Percentiles rank a stretch among this genome's conserved stretches.
Evolutionary conservation across 2,329 filamentous ascomycete genomes (phyloP).

Genomic region (Fusarium sp.): DNA sequence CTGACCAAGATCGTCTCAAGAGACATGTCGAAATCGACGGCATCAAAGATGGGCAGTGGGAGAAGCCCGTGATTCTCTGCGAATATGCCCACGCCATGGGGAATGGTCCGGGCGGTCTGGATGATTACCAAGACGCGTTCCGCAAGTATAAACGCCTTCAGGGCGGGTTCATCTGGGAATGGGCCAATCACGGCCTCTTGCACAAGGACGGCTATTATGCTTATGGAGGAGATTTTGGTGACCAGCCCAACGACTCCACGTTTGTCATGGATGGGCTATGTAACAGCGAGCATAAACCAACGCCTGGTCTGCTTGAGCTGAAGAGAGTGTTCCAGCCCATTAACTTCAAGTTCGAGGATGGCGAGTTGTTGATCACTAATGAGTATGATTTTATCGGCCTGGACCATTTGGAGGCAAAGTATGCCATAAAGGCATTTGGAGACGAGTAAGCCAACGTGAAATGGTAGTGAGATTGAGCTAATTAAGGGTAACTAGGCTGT

Average conservation of each 20-base stretch:
- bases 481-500: neutral
- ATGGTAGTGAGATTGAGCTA: neutral
- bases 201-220: constrained; percentile 11
- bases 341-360: neutral
- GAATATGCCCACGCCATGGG: constrained; percentile 13
- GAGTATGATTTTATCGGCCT: constrained; percentile 9
- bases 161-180: constrained; percentile 16
- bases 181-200: constrained; percentile 11
- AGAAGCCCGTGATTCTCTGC: constrained; percentile 8
- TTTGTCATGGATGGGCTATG: constrained; percentile 16
- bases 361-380: neutral
- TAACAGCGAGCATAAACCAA: constrained; percentile 9
- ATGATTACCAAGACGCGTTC: constrained; percentile 1
- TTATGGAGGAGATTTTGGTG: constrained; percentile 13
- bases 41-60: neutral
- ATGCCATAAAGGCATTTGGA: neutral
- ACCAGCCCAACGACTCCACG: neutral
- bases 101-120: neutral
- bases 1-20: constrained; percentile 2
- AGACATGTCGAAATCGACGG: constrained; percentile 6
- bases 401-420: neutral
- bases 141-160: constrained; percentile 4
- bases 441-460: neutral
- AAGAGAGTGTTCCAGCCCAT: constrained; percentile 12
- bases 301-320: neutral